Percentiles rank a stretch among this genome's conserved stretches.
Evolutionary conservation across 495 filamentous ascomycete genomes (phyloP).

Genomic region (Penicillium pancosmium): DNA sequence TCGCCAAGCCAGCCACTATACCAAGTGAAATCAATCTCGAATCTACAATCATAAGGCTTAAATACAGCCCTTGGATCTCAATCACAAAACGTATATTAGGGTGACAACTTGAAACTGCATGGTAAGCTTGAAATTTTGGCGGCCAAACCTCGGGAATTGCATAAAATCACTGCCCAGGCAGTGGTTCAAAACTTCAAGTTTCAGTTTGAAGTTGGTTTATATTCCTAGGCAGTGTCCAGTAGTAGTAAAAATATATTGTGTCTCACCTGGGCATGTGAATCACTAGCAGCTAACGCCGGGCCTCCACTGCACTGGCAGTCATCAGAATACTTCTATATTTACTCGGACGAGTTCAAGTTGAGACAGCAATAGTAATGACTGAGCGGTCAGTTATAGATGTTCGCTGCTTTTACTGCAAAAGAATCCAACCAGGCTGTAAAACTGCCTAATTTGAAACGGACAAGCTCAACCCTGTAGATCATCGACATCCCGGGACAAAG

Average conservation of each 20-base stretch:
- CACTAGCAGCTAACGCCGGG: too few relatives aligned
- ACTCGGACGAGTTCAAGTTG: too few relatives aligned
- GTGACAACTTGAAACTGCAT: not conserved
- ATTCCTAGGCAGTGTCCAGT: too few relatives aligned
- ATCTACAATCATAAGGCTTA: not conserved
- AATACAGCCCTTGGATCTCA: not conserved
- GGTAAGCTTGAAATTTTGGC: not conserved
- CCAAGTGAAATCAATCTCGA: constrained; percentile 4
- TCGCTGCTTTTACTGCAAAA: not conserved
- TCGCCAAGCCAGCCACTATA: constrained; percentile 14
- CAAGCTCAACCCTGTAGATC: not conserved
- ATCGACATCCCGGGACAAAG: not conserved
- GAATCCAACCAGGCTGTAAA: not conserved
- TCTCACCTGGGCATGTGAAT: too few relatives aligned
- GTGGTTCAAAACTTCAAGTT: not conserved
- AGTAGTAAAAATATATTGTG: too few relatives aligned
- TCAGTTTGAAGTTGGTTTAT: too few relatives aligned
- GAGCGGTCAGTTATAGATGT: not conserved
- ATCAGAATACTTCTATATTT: not conserved
- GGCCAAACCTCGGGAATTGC: not conserved
- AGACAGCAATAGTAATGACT: too few relatives aligned
- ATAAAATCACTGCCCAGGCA: not conserved
- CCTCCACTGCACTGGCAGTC: too few relatives aligned
- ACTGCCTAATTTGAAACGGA: not conserved
- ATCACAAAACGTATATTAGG: not conserved